Percentiles rank a stretch among this genome's conserved stretches.
Evolutionary conservation across 2,329 filamentous ascomycete genomes (phyloP).

Genomic region (Penicillium occitanis): DNA sequence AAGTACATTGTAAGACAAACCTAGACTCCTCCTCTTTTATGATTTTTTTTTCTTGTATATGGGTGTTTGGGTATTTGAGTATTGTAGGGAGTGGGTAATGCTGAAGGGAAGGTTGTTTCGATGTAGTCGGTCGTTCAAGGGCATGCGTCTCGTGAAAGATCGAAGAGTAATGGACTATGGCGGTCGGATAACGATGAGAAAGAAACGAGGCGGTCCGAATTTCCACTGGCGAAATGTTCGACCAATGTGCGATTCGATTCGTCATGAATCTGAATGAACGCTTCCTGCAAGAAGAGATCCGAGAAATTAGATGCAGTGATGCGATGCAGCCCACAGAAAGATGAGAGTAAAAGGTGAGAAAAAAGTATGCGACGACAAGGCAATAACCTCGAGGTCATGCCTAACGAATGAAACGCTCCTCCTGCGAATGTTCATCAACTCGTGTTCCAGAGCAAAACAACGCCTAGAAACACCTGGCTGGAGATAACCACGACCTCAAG

Average conservation of each 20-base stretch:
- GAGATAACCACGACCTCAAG: constrained; percentile 9
- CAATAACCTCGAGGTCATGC: background rate
- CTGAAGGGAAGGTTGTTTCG: background rate
- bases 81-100: background rate
- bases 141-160: background rate
- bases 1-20: constrained; percentile 17
- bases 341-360: background rate
- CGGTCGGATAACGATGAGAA: background rate
- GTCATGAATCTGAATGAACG: background rate
- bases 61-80: constrained; percentile 13
- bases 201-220: background rate
- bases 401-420: constrained; percentile 9
- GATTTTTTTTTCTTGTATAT: constrained; percentile 24
- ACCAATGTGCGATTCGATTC: background rate
- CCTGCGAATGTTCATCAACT: constrained; percentile 13
- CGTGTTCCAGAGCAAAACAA: constrained; percentile 4
- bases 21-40: constrained; percentile 30
- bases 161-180: background rate
- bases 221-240: background rate
- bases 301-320: background rate
- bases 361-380: constrained; percentile 1
- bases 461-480: constrained; percentile 13
- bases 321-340: background rate
- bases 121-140: background rate
- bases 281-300: background rate